Evolutionary conservation across 176 grass and related monocot genomes (phyloP).

Genomic region (Musa acuminata): DNA sequence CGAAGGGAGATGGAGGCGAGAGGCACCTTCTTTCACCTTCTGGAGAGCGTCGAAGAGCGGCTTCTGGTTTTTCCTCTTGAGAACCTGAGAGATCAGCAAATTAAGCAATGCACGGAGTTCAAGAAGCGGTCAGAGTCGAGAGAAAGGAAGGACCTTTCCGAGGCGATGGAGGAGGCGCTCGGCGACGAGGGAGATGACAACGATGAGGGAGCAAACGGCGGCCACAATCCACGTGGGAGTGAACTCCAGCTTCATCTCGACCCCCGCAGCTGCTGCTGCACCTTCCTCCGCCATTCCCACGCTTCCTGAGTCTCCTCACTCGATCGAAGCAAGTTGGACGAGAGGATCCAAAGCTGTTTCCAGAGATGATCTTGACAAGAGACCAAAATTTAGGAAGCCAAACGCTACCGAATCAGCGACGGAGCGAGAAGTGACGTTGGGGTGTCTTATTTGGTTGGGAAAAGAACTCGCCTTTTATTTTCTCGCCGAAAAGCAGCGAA

Average conservation of each 20-base stretch:
- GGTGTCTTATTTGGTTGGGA: no score
- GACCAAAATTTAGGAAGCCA: no score
- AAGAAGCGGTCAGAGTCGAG: background rate
- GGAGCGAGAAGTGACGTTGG: background rate
- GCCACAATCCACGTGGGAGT: constrained; percentile 97
- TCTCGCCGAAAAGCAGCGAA: no score
- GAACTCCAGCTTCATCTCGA: constrained; percentile 47
- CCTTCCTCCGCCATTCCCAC: constrained; percentile 9
- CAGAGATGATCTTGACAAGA: no score
- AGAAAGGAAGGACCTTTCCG: constrained; percentile 53
- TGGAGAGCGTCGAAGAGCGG: constrained; percentile 40
- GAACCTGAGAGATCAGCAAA: background rate
- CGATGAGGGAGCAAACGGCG: constrained; percentile 58
- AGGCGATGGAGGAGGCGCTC: constrained; percentile 67
- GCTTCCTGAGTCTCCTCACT: background rate
- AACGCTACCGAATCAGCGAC: background rate
- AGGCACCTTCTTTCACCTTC: constrained; percentile 39
- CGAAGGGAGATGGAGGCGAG: background rate
- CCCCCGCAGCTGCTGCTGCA: background rate
- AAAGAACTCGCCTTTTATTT: no score
- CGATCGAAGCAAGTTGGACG: background rate
- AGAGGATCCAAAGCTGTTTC: background rate
- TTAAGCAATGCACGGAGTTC: background rate
- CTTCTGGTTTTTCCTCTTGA: constrained; percentile 37
- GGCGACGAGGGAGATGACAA: constrained; percentile 61